phyloP scores from a whole-genome alignment of 2,329 filamentous ascomycete species.

The Pleurostoma richardsiae region DNA sequence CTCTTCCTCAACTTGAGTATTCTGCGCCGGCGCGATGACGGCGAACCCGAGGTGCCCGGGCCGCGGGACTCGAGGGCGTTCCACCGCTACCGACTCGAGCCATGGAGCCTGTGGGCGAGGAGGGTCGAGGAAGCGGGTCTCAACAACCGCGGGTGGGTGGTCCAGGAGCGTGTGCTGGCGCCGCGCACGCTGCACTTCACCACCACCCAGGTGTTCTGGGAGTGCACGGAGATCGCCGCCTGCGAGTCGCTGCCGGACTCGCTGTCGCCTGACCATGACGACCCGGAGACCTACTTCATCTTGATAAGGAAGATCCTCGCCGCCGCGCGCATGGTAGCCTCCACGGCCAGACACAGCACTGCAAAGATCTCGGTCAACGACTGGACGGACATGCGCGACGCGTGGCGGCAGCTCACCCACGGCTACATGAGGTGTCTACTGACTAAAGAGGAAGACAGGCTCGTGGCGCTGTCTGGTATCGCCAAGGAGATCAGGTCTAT shows the following conservation, averaged over 20 bases:
- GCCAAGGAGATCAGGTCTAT: constrained; percentile 1
- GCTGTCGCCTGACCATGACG: background rate
- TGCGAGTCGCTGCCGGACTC: constrained; percentile 4
- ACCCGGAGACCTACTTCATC: background rate
- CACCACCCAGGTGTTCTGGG: constrained; percentile 5
- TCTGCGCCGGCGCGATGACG: no score
- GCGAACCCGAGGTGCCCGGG: no score
- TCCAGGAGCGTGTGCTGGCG: constrained; percentile 6
- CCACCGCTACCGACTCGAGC: no score
- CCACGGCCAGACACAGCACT: constrained; percentile 2
- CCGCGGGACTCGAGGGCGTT: no score
- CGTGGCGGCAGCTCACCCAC: no score
- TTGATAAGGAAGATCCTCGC: background rate
- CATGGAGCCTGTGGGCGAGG: constrained; percentile 1
- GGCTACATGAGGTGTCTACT: constrained; percentile 3
- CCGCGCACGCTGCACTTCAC: constrained; percentile 4
- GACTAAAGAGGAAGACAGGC: constrained; percentile 2
- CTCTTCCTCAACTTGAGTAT: no score
- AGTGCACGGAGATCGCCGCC: constrained; percentile 3
- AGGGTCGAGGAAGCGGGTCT: constrained; percentile 1
- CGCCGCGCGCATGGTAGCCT: background rate
- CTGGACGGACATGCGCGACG: constrained; percentile 2
- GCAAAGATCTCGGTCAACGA: background rate
- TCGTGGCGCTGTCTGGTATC: constrained; percentile 6
- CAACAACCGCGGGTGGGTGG: constrained; percentile 5